phyloP scores from a whole-genome alignment of 306 rosid species.

The Fagus crenata region DNA sequence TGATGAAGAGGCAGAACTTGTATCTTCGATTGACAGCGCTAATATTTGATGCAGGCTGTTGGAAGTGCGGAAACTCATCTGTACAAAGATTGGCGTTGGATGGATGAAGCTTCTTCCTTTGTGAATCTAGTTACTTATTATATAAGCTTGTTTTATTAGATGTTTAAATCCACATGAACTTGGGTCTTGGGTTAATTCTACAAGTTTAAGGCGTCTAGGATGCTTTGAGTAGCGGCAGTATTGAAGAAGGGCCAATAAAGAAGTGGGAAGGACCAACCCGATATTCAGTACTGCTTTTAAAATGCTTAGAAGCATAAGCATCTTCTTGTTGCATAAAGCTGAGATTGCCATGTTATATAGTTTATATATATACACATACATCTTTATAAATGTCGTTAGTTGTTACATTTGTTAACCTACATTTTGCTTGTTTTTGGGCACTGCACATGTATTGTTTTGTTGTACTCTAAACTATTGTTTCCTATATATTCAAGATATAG shows the following conservation, averaged over 20 bases:
- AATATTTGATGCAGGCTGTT: slow-evolving; percentile 20
- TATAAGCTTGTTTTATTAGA: slow-evolving; percentile 16
- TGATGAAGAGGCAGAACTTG: slow-evolving; percentile 26
- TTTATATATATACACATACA: background rate
- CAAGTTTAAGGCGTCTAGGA: slow-evolving; percentile 1
- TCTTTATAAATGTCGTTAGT: background rate
- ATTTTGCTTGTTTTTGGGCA: background rate
- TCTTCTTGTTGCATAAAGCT: slow-evolving; percentile 21
- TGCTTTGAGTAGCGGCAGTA: background rate
- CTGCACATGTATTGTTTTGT: background rate
- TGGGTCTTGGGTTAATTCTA: slow-evolving; percentile 7
- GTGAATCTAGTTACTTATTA: background rate
- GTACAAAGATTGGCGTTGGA: background rate
- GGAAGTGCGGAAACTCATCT: slow-evolving; percentile 3
- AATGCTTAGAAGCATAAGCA: slow-evolving; percentile 9
- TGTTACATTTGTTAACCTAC: background rate
- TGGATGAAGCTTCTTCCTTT: slow-evolving; percentile 13
- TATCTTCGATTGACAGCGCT: slow-evolving; percentile 11
- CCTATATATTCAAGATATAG: too few relatives aligned
- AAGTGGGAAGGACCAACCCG: slow-evolving; percentile 19
- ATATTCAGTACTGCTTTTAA: slow-evolving; percentile 16
- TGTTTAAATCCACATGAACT: slow-evolving; percentile 11
- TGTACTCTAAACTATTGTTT: background rate
- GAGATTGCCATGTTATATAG: background rate
- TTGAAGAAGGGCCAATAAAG: slow-evolving; percentile 26